Percentiles rank a stretch among this genome's conserved stretches.
phyloP scores from a whole-genome alignment of 2,329 filamentous ascomycete species.

The Trichoderma koningiopsis region DNA sequence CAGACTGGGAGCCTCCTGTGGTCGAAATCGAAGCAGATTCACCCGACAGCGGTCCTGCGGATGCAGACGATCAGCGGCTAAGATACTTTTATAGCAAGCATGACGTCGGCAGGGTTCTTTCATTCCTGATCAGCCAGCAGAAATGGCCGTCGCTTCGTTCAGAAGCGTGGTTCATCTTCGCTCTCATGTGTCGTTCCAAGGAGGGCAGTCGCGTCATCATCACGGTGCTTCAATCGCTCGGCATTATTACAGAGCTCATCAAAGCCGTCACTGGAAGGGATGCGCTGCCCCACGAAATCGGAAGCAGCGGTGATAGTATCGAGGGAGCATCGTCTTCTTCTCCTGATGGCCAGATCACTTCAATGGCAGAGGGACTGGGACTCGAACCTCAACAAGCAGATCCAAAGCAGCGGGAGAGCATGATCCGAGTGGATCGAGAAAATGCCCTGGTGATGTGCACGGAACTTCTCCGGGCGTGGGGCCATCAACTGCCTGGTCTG shows the following conservation, averaged over 20 bases:
- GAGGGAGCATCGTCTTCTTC: constrained; percentile 27
- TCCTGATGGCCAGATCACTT: constrained; percentile 28
- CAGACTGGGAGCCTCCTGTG: constrained; percentile 40
- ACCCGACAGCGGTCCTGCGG: background rate
- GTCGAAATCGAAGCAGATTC: constrained; percentile 28
- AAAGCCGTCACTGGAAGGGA: constrained; percentile 53
- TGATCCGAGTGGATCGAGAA: constrained; percentile 58
- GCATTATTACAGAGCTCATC: constrained; percentile 48
- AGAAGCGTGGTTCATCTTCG: constrained; percentile 64
- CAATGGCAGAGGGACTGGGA: constrained; percentile 40
- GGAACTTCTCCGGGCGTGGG: constrained; percentile 53
- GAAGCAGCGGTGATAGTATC: constrained; percentile 27
- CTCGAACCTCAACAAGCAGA: constrained; percentile 53
- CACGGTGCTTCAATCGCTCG: constrained; percentile 45
- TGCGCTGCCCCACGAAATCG: constrained; percentile 16
- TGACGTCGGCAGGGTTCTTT: constrained; percentile 46
- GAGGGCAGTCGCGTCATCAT: constrained; percentile 53
- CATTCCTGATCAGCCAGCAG: constrained; percentile 56
- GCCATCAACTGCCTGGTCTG: constrained; percentile 44
- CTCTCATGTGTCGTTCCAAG: constrained; percentile 57
- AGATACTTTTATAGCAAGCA: constrained; percentile 47
- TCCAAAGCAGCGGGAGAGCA: constrained; percentile 46
- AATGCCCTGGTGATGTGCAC: constrained; percentile 62
- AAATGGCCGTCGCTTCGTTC: constrained; percentile 63
- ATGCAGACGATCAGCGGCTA: constrained; percentile 32